Percentiles rank a stretch among this genome's conserved stretches.
Evolutionary conservation across 768 basidiomycete species (phyloP).

Genomic region (Sporobolomyces phaffii): DNA sequence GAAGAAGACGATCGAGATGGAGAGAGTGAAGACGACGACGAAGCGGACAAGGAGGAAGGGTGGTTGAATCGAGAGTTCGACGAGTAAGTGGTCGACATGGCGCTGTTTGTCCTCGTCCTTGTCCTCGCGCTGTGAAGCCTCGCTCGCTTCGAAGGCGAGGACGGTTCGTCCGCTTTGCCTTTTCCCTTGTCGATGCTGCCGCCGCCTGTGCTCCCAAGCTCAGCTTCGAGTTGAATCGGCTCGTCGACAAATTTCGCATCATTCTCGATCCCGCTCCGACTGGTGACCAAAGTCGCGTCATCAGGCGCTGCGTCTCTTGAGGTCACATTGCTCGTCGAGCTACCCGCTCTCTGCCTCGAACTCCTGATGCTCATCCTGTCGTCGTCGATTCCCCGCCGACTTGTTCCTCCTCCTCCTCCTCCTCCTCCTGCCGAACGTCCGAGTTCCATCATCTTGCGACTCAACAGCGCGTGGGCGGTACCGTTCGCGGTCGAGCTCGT

Average conservation of each 20-base stretch:
- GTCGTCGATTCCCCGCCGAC: background rate
- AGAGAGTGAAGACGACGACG: background rate
- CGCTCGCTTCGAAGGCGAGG: background rate
- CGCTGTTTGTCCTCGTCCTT: background rate
- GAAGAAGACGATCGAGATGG: background rate
- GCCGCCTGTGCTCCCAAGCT: no score
- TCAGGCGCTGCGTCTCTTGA: background rate
- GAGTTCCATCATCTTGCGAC: constrained; percentile 23
- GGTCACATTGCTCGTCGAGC: constrained; percentile 12
- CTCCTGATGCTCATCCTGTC: constrained; percentile 16
- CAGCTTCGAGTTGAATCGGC: constrained; percentile 13
- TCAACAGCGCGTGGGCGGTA: constrained; percentile 21
- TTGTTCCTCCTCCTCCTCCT: background rate
- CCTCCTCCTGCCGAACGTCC: background rate
- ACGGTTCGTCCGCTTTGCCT: background rate
- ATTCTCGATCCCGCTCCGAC: background rate
- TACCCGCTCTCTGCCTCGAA: constrained; percentile 2
- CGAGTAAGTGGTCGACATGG: background rate
- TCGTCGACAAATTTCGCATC: background rate
- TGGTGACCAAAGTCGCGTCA: background rate
- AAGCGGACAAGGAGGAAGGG: background rate
- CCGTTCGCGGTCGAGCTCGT: background rate
- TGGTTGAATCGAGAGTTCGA: background rate
- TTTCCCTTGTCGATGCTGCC: background rate
- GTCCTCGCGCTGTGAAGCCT: background rate